These are phyloP conservation scores for Colletotrichum sp. DNA, from an alignment of 2,329 filamentous ascomycete species.

Conservation along the genomic window DNA sequence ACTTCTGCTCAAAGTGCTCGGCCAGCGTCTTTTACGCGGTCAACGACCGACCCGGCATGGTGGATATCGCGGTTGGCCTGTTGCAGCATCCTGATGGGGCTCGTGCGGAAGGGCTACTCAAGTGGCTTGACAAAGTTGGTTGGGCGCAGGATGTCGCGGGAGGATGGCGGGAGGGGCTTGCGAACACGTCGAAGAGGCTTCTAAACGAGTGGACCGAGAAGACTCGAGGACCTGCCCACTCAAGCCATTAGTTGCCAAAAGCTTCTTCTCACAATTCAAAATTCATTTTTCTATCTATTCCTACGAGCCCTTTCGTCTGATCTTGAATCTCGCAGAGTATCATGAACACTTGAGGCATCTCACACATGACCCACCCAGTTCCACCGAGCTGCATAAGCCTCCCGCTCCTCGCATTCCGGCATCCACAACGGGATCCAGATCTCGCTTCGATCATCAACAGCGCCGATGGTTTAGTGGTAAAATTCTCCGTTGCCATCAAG, in stretches of 20 bases:
- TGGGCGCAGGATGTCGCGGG: constrained; percentile 39
- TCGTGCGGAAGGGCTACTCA: constrained; percentile 47
- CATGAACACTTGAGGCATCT: not conserved
- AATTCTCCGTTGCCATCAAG: not conserved
- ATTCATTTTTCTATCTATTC: not conserved
- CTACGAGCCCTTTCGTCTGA: rapidly evolving
- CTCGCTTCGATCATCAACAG: rapidly evolving
- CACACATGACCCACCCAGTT: not conserved
- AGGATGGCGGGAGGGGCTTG: constrained; percentile 44
- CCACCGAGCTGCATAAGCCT: not conserved
- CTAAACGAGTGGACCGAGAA: not conserved
- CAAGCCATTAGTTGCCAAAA: not conserved
- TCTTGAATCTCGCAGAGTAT: not conserved
- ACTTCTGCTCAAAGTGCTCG: constrained; percentile 54
- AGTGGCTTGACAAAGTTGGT: constrained; percentile 43
- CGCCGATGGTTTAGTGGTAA: not conserved
- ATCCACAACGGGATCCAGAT: not conserved
- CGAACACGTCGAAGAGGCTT: constrained; percentile 29
- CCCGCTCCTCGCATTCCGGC: rapidly evolving
- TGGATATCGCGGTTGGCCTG: constrained; percentile 51
- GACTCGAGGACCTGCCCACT: not conserved
- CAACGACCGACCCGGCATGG: constrained; percentile 39
- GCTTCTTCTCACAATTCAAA: not conserved
- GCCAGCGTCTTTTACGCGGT: constrained; percentile 50
- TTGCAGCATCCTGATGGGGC: constrained; percentile 49